phyloP scores from a whole-genome alignment of 1,139 yeast species.

The Lodderomyces margitis region DNA sequence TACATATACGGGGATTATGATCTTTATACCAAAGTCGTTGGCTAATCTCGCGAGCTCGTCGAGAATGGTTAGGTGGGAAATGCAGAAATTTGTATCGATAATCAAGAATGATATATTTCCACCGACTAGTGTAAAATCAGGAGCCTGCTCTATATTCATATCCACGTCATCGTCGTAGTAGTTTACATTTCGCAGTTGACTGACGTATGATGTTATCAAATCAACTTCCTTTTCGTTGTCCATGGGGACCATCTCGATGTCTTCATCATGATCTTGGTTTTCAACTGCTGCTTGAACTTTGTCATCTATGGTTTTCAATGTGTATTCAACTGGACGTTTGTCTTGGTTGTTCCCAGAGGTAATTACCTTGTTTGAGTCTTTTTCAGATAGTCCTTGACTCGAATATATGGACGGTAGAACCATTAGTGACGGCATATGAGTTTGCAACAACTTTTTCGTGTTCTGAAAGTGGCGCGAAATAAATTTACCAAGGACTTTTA shows the following conservation, averaged over 20 bases:
- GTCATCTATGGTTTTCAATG: conserved; percentile 31
- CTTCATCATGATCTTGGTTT: conserved; percentile 26
- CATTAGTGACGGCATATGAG: conserved; percentile 7
- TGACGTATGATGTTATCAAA: conserved; percentile 29
- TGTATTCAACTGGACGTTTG: conserved; percentile 23
- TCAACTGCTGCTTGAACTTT: conserved; percentile 29
- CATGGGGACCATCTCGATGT: conserved; percentile 51
- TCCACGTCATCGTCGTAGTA: conserved; percentile 17
- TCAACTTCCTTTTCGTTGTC: conserved; percentile 47
- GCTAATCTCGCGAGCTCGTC: conserved; percentile 47
- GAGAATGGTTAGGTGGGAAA: conserved; percentile 60
- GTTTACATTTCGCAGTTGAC: conserved; percentile 23
- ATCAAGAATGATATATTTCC: conserved; percentile 45
- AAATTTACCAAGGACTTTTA: neutral
- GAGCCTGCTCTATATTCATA: conserved; percentile 14
- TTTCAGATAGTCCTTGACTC: conserved; percentile 34
- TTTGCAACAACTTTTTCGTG: neutral
- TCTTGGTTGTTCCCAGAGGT: conserved; percentile 29
- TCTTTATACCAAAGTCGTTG: conserved; percentile 38
- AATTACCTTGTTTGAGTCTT: conserved; percentile 29
- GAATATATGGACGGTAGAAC: conserved; percentile 48
- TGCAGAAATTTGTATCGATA: conserved; percentile 74
- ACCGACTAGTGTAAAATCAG: conserved; percentile 13
- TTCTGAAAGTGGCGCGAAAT: too few species aligned
- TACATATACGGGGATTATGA: conserved; percentile 70